phyloP scores from a whole-genome alignment of 164 flowering plant species.

The Annona squamosa region DNA sequence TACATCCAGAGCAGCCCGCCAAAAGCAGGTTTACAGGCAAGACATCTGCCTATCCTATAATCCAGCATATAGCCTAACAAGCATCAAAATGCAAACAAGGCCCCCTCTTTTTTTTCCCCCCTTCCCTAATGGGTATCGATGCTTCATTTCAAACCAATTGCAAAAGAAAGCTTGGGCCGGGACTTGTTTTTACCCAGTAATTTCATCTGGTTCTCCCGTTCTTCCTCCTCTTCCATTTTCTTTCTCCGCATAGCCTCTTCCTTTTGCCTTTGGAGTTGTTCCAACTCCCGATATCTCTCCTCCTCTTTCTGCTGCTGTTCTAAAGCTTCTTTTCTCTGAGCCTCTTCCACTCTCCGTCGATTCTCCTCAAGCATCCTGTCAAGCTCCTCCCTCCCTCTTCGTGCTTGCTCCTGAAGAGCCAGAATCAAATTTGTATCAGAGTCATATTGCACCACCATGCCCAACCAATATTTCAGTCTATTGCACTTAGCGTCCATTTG shows the following conservation, averaged over 20 bases:
- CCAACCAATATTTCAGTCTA: no score
- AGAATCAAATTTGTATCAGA: no score
- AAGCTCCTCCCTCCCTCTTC: constrained; percentile 76
- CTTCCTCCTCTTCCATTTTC: constrained; percentile 87
- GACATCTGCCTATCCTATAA: not conserved
- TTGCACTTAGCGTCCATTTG: no score
- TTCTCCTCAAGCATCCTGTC: constrained; percentile 88
- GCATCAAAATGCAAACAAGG: not conserved
- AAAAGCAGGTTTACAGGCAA: not conserved
- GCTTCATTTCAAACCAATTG: constrained; percentile 64
- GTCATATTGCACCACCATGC: no score
- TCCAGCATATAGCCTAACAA: not conserved
- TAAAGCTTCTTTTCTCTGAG: constrained; percentile 77
- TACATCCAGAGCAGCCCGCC: not conserved
- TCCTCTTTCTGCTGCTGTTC: constrained; percentile 83
- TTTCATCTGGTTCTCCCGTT: constrained; percentile 69
- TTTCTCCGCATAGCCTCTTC: constrained; percentile 87
- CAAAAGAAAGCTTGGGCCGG: constrained; percentile 89
- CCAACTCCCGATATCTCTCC: constrained; percentile 73
- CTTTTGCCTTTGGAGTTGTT: constrained; percentile 72
- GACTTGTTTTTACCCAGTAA: constrained; percentile 93
- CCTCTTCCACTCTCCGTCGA: constrained; percentile 62
- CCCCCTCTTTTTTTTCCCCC: not conserved
- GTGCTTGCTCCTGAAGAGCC: constrained; percentile 57
- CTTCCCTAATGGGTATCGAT: not conserved